phyloP scores from a whole-genome alignment of 1,284 basidiomycete genomes.

The Apiotrichum laibachii region DNA sequence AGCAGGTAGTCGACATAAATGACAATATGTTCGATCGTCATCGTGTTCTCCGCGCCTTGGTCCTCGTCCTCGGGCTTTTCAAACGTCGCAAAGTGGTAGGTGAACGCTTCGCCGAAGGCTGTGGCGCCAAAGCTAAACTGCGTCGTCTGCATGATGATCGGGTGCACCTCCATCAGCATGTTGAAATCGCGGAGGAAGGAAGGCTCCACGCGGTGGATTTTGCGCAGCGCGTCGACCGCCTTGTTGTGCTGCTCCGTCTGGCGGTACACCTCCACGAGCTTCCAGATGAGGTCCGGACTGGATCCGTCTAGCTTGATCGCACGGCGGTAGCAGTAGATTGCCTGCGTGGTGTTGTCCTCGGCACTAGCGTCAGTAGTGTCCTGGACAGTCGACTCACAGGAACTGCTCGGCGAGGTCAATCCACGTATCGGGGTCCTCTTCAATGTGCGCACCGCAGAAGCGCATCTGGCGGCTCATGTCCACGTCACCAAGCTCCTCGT shows the following conservation, averaged over 20 bases:
- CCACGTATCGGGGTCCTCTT: conserved; percentile 84
- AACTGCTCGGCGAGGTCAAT: conserved; percentile 71
- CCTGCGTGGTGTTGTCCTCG: conserved; percentile 73
- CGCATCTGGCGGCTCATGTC: conserved; percentile 76
- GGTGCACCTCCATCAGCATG: conserved; percentile 74
- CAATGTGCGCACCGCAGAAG: conserved; percentile 86
- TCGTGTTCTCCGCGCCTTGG: conserved; percentile 25
- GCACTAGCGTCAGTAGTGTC: conserved; percentile 54
- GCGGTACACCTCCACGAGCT: conserved; percentile 77
- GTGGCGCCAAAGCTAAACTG: conserved; percentile 64
- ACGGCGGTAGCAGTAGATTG: conserved; percentile 87
- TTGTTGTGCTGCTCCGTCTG: conserved; percentile 68
- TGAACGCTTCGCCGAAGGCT: conserved; percentile 65
- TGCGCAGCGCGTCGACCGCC: conserved; percentile 72
- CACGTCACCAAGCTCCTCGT: conserved; percentile 65
- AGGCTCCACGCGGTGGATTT: conserved; percentile 60
- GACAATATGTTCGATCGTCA: conserved; percentile 56
- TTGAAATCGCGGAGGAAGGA: conserved; percentile 75
- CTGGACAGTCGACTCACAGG: conserved; percentile 55
- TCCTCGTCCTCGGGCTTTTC: conserved; percentile 33
- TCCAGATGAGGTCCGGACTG: conserved; percentile 85
- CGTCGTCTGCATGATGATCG: conserved; percentile 68
- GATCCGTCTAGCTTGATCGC: conserved; percentile 72
- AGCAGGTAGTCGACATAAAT: conserved; percentile 81
- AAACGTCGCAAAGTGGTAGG: conserved; percentile 53